Evolutionary conservation across 176 grass and related monocot species (phyloP), one percentile per base, ranked within the genome.

Genomic region (Avena atlantica): DNA sequence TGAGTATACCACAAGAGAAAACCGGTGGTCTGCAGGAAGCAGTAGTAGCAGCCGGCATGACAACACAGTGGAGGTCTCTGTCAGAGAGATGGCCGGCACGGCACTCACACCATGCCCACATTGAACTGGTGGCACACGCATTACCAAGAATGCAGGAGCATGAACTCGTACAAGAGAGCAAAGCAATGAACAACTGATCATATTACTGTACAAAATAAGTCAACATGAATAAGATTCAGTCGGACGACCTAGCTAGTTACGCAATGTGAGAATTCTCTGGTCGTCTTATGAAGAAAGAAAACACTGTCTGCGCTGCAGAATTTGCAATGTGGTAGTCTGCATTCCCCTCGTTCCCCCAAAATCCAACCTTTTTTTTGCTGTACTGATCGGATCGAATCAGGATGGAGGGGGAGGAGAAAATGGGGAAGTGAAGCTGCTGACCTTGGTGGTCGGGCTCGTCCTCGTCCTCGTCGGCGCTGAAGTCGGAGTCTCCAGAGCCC

Each of bases 391-490:
- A 87, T 82, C 29, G 55, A 76, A 86, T 56, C 51, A 44, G 65
- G 69, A 47, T 13, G 25, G 16, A 0, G 14, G 55, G 40, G 66
- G 24, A 50, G 16, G 57, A 14, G 49, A 37, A 59, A 19, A 68
- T 7, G n/a, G 24, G 9, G 1, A 68, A 70, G 9, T 12, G 63
- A 67, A 34, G 64, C 27, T 67, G 64, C 27, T 36, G 19, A 93
- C 93, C 95, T 90, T 95, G 83, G 31, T 40, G 78, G 62, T 93
- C 88, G 37, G 63, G 68, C 49, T 93, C 93, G 88, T 78, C 88
- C 14, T 95, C 93, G 34, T 81, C 68, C 73, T 98, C 95, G 76
- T 98, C 95, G 88, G 93, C 93, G 72, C 95, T 98, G 65, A 93
- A 98, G 21, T 98, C 89, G 13, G 91, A 95, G 20, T 95, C 89